Conservation (phyloP, 2,329 filamentous ascomycete species). For the Aspergillus sojae region DNA sequence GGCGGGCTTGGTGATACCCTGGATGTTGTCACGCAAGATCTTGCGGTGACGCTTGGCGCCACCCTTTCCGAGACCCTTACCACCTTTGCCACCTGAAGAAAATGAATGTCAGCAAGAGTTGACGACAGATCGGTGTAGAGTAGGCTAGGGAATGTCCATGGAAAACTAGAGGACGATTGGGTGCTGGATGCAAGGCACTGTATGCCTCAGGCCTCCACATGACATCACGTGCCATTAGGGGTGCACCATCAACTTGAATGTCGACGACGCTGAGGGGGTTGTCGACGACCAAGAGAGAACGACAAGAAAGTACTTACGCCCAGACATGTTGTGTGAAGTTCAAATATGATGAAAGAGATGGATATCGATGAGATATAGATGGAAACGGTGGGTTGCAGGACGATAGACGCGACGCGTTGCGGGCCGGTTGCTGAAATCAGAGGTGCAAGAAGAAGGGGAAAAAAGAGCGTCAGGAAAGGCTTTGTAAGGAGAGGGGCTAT, state of each 20-base stretch:
- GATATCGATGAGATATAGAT: slow-evolving; percentile 14
- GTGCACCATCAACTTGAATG: slow-evolving; percentile 18
- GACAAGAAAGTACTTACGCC: slow-evolving; percentile 38
- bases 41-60: slow-evolving; percentile 99
- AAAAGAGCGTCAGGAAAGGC: slow-evolving; percentile 19
- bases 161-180: background rate
- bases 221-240: slow-evolving; percentile 29
- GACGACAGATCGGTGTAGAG: background rate
- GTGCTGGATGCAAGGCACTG: background rate
- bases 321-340: slow-evolving; percentile 38
- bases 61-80: slow-evolving; percentile 97
- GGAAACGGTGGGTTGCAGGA: slow-evolving; percentile 12
- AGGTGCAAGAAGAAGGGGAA: slow-evolving; percentile 20
- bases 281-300: background rate
- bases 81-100: slow-evolving; percentile 81
- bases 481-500: slow-evolving; percentile 18
- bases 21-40: slow-evolving; percentile 99
- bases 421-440: slow-evolving; percentile 9
- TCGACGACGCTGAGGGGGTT: slow-evolving; percentile 1
- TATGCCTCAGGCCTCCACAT: background rate
- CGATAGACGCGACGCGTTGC: slow-evolving; percentile 24
- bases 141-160: background rate
- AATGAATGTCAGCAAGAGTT: slow-evolving; percentile 5
- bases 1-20: slow-evolving; percentile 98
- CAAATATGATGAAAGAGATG: slow-evolving; percentile 23